Evolutionary conservation across 2,329 filamentous ascomycete species (phyloP).

Genomic region (Trichoderma semiorbis): DNA sequence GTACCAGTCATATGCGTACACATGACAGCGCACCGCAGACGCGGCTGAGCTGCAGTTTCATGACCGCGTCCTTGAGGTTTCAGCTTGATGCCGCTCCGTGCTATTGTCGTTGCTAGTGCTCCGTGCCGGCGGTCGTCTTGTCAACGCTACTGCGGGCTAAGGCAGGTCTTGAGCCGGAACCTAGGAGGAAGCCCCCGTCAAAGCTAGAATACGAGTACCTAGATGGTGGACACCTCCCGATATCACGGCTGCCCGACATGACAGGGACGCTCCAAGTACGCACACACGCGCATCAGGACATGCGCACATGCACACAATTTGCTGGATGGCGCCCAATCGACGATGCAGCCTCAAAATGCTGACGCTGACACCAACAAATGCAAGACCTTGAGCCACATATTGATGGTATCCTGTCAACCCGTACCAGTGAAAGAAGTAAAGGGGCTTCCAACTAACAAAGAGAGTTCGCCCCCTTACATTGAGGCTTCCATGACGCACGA

Average conservation of each 20-base stretch:
- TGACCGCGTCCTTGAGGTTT: neutral
- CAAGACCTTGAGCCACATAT: neutral
- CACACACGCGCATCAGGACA: neutral
- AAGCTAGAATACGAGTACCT: neutral
- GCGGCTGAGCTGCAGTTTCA: neutral
- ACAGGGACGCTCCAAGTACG: neutral
- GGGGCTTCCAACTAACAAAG: neutral
- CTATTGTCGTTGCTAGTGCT: neutral
- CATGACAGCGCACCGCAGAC: neutral
- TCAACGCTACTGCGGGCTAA: neutral
- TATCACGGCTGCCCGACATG: neutral
- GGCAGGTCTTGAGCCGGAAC: neutral
- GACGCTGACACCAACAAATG: neutral
- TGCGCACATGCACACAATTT: neutral
- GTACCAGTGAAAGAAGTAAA: neutral
- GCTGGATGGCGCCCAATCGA: neutral
- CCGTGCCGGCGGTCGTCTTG: neutral
- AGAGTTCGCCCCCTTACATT: neutral
- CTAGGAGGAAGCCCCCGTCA: neutral
- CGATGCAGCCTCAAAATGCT: neutral
- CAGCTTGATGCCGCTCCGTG: neutral
- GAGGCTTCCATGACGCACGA: neutral
- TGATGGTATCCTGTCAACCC: no score
- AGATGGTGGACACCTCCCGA: neutral
- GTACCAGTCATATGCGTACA: neutral